These are phyloP conservation scores for Cordia subcordata DNA, from an alignment of 257 asterid genomes.

Conservation along the genomic window DNA sequence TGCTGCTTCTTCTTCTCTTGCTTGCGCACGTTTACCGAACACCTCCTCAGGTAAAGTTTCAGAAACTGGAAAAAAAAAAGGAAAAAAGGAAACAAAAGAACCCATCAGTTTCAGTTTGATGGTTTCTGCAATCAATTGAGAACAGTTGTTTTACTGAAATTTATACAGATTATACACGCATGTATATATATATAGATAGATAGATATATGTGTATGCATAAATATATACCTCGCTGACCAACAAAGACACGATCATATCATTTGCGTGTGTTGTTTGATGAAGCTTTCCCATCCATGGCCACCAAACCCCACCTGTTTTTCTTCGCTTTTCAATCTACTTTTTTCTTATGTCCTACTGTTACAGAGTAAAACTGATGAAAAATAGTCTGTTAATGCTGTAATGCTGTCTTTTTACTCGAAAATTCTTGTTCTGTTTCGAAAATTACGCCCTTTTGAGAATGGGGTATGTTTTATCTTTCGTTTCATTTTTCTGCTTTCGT, in stretches of 20 bases:
- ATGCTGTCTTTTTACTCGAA: background rate
- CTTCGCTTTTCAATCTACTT: too few relatives aligned
- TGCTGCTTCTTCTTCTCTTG: conserved; percentile 31
- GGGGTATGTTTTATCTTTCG: background rate
- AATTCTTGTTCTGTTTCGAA: background rate
- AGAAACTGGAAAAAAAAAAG: conserved; percentile 3
- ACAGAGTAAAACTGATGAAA: conserved; percentile 34
- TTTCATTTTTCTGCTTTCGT: too few relatives aligned
- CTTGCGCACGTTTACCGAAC: conserved; percentile 42
- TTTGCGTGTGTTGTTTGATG: conserved; percentile 24
- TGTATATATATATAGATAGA: too few relatives aligned
- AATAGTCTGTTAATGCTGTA: background rate
- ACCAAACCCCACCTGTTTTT: conserved; percentile 7
- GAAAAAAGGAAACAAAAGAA: conserved; percentile 1
- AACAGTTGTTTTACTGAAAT: too few relatives aligned
- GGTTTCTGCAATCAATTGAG: too few relatives aligned
- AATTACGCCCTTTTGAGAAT: background rate
- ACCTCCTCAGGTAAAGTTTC: conserved; percentile 44
- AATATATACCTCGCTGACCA: background rate
- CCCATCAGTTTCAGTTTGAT: too few relatives aligned
- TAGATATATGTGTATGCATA: too few relatives aligned
- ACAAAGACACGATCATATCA: conserved; percentile 13
- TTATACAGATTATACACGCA: too few relatives aligned
- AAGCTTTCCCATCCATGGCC: conserved; percentile 17
- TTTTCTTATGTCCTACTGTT: conserved; percentile 35